These are phyloP conservation scores for Cucurbita moschata DNA, from an alignment of 306 rosid genomes.

Conservation along the genomic window DNA sequence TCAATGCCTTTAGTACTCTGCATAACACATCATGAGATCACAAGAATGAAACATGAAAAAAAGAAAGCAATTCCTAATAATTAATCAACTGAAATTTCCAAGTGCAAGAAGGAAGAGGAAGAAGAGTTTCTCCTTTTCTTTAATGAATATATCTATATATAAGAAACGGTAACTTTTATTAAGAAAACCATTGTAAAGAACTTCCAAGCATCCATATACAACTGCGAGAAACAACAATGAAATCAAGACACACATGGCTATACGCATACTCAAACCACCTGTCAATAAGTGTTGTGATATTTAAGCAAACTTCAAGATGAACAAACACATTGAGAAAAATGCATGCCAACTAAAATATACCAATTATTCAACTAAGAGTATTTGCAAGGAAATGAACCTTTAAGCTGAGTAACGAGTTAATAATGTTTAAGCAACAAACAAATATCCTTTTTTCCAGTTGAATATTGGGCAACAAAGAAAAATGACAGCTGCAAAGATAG, in stretches of 20 bases:
- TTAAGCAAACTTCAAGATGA: neutral
- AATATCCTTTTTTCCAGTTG: neutral
- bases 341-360: neutral
- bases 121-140: neutral
- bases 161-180: neutral
- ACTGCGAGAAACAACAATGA: neutral
- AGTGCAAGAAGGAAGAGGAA: neutral
- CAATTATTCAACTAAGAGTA: neutral
- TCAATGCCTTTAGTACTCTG: conserved; percentile 52
- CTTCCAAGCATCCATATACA: neutral
- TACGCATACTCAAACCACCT: neutral
- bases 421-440: neutral
- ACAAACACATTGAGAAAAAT: neutral
- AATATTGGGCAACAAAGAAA: neutral
- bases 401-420: neutral
- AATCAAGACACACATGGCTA: neutral
- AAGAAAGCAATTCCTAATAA: neutral
- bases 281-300: neutral
- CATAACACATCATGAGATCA: conserved; percentile 12
- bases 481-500: conserved; percentile 3
- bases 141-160: neutral
- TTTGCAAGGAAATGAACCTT: neutral
- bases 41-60: neutral
- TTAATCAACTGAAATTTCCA: neutral
- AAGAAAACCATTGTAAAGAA: neutral